Percentiles rank a stretch among this genome's conserved stretches.
phyloP scores from a whole-genome alignment of 805 yeast genomes.

The Candida fluviatilis region DNA sequence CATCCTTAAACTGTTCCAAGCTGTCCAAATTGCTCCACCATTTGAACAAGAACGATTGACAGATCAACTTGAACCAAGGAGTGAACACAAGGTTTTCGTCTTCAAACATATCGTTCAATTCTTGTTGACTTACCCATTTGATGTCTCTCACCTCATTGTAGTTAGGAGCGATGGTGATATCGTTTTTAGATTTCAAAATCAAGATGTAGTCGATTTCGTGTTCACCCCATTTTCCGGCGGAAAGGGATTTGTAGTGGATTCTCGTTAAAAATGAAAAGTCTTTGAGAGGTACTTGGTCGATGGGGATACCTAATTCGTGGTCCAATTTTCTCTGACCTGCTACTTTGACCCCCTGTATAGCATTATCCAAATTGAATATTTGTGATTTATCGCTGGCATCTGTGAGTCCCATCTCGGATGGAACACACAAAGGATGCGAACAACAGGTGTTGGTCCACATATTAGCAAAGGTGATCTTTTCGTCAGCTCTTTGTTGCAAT shows the following conservation, averaged over 20 bases:
- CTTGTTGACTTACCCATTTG: conserved; percentile 65
- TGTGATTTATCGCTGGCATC: conserved; percentile 10
- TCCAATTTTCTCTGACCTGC: conserved; percentile 92
- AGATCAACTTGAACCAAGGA: conserved; percentile 97
- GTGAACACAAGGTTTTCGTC: conserved; percentile 72
- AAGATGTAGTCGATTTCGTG: conserved; percentile 96
- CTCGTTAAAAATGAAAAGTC: conserved; percentile 82
- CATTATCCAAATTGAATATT: conserved; percentile 43
- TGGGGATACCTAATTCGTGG: conserved; percentile 86
- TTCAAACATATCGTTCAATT: conserved; percentile 71
- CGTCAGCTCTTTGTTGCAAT: conserved; percentile 93
- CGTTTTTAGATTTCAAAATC: conserved; percentile 56
- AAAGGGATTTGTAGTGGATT: conserved; percentile 77
- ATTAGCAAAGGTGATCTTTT: conserved; percentile 92
- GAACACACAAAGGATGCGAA: conserved; percentile 90
- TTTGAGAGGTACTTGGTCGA: conserved; percentile 55
- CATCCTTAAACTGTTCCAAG: conserved; percentile 46
- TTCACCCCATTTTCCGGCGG: conserved; percentile 83
- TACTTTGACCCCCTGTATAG: conserved; percentile 71
- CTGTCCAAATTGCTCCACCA: conserved; percentile 87
- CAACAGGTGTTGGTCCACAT: conserved; percentile 99
- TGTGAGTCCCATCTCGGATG: conserved; percentile 66
- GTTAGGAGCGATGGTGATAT: conserved; percentile 60
- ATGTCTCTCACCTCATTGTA: conserved; percentile 72
- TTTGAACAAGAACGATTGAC: conserved; percentile 81